Evolutionary conservation across 2,329 filamentous ascomycete genomes (phyloP), one percentile per base, ranked within the genome.

Genomic region (Penicillium olsonii): DNA sequence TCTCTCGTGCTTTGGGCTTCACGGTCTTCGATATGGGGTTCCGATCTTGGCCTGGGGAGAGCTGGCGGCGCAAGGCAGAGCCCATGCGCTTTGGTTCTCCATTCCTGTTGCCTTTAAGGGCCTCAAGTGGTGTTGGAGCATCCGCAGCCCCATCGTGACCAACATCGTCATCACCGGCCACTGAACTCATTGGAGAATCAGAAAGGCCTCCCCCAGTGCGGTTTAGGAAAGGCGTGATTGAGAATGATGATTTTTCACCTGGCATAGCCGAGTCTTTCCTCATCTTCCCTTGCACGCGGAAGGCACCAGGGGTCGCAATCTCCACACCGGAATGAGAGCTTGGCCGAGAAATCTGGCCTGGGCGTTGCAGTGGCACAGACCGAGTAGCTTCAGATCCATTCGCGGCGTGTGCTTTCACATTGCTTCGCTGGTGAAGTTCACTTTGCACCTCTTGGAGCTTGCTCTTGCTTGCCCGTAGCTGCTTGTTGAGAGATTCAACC

Each of bases 201-300:
- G 74, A 71, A 12, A 86, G 74, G 55, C 77, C 85, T 53, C 79
- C 29, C 2, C 29, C 84, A 20, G 83, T 86, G 42, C 87, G 84
- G 69, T 92, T 95, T 53, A 97, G 78, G 75, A 95, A 96, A 0
- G 92, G 92, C 0, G 92, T 97, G 56, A 96, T 90, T 4, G 91
- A 96, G 70, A 97, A 96, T 2, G 82, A 85, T 0, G 92, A 96
- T 70, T 96, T 96, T 65, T 95, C 90, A 24, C 88, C 90, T 5
- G 88, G 76, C 47, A 84, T 73, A 1, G 82, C 79, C 31, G 82
- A 80, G 17, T 84, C 81, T 22, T 75, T 68, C 40, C 75, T 79
- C 47, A 78, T 75, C 66, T 84, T 85, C 69, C 85, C 87, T 18
- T 73, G 70, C 39, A 67, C 57, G 31, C 67, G 63, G 37, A 74